A percentile compares a stretch with the other conserved stretches of the same genome.
phyloP scores from a whole-genome alignment of 164 flowering plant species.

The Cinnamomum micranthum region DNA sequence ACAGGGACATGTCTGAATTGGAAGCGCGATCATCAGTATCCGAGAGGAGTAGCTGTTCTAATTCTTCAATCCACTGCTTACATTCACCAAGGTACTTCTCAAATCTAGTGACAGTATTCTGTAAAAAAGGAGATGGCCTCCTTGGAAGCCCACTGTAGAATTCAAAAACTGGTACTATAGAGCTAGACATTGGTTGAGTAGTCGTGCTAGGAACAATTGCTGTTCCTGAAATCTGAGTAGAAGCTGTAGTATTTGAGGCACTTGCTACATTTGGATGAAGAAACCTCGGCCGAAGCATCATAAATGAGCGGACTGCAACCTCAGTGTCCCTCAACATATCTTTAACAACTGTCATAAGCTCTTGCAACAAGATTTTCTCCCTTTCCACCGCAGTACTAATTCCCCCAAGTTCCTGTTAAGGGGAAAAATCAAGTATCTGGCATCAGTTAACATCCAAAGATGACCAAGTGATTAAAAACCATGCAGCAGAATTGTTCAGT shows the following conservation, averaged over 20 bases:
- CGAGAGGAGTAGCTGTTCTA: conserved; percentile 76
- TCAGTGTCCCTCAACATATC: conserved; percentile 82
- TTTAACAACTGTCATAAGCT: conserved; percentile 68
- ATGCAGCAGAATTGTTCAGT: too few relatives aligned
- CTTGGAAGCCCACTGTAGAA: conserved; percentile 85
- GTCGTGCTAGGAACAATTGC: conserved; percentile 33
- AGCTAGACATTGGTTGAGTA: conserved; percentile 40
- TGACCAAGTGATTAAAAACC: too few relatives aligned
- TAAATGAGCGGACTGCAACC: conserved; percentile 85
- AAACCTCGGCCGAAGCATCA: conserved; percentile 85
- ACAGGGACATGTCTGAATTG: conserved; percentile 39
- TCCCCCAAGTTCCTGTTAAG: conserved; percentile 87
- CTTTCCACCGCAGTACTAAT: conserved; percentile 71
- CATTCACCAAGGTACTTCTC: conserved; percentile 78
- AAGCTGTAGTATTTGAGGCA: conserved; percentile 35
- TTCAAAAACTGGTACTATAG: conserved; percentile 69
- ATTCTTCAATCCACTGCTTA: conserved; percentile 92
- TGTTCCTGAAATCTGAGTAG: conserved; percentile 56
- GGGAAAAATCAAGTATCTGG: too few relatives aligned
- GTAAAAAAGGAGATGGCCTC: conserved; percentile 86
- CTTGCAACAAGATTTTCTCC: conserved; percentile 66
- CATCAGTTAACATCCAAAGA: too few relatives aligned
- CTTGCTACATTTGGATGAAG: conserved; percentile 44
- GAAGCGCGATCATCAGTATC: conserved; percentile 47
- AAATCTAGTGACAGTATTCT: conserved; percentile 73